These are phyloP conservation scores for Malania oleifera DNA, from an alignment of 164 flowering plant species.

Conservation along the genomic window DNA sequence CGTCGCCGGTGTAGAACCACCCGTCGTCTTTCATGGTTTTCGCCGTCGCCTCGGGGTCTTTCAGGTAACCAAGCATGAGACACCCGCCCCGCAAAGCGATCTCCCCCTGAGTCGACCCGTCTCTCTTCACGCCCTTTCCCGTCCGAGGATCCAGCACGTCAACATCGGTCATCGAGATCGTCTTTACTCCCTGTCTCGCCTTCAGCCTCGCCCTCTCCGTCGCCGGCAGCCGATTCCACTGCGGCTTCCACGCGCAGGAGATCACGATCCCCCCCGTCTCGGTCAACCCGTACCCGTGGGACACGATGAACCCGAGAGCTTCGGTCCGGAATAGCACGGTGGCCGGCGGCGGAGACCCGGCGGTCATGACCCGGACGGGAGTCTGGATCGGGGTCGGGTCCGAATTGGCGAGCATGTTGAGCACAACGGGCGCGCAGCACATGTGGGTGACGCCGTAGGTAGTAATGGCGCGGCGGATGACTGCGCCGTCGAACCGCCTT, in stretches of 20 bases:
- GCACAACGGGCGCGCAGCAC: slow-evolving; percentile 2
- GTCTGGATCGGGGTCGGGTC: neutral
- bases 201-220: neutral
- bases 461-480: neutral
- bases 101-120: neutral
- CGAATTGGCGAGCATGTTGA: neutral
- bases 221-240: slow-evolving; percentile 1
- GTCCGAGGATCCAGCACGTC: neutral
- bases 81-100: neutral
- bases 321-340: neutral
- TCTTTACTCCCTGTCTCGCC: neutral
- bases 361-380: neutral
- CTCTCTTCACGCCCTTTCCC: neutral
- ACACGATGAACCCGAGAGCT: neutral
- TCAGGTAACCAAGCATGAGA: slow-evolving; percentile 1
- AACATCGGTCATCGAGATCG: neutral
- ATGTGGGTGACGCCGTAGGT: neutral
- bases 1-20: slow-evolving; percentile 4
- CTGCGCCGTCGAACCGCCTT: slow-evolving; percentile 6
- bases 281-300: slow-evolving; percentile 2
- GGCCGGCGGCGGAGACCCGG: slow-evolving; percentile 6
- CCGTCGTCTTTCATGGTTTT: neutral
- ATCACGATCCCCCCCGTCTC: slow-evolving; percentile 1
- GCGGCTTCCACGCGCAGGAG: slow-evolving; percentile 2
- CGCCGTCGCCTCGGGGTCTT: neutral